Conservation (phyloP, 176 grass and related monocot species). For the Thalia dealbata region DNA sequence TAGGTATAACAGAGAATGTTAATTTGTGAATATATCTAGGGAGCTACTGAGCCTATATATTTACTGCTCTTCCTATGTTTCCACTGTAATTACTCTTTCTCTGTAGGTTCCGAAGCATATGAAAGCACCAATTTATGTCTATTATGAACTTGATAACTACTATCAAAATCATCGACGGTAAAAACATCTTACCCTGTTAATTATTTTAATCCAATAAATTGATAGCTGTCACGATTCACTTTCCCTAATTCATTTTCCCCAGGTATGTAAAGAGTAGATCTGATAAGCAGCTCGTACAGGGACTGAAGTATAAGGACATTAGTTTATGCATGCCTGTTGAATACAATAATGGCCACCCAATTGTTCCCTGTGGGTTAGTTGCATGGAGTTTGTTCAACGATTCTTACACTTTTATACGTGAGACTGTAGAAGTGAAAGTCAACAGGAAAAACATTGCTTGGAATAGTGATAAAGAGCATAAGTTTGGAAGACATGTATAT, state of each 20-base stretch:
- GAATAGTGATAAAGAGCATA: slow-evolving; percentile 73
- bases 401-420: slow-evolving; percentile 57
- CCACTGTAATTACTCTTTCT: not conserved
- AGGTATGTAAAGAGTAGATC: slow-evolving; percentile 86
- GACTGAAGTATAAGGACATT: slow-evolving; percentile 39
- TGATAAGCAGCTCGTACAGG: slow-evolving; percentile 64
- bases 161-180: slow-evolving; percentile 97
- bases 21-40: too few relatives aligned
- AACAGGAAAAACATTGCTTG: slow-evolving; percentile 85
- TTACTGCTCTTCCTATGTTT: not conserved
- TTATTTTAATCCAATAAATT: not conserved
- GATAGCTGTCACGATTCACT: not conserved
- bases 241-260: not conserved
- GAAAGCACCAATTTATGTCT: slow-evolving; percentile 84
- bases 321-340: slow-evolving; percentile 49
- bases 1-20: too few relatives aligned
- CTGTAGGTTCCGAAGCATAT: slow-evolving; percentile 61
- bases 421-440: slow-evolving; percentile 38
- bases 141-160: slow-evolving; percentile 90
- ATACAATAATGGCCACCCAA: slow-evolving; percentile 36
- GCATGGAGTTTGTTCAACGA: slow-evolving; percentile 98
- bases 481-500: slow-evolving; percentile 87
- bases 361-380: slow-evolving; percentile 92
- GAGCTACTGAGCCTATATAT: not conserved
- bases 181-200: not conserved